Percentiles rank a stretch among this genome's conserved stretches.
Evolutionary conservation across 306 rosid species (phyloP).

Genomic region (Gastrolobium villosum): DNA sequence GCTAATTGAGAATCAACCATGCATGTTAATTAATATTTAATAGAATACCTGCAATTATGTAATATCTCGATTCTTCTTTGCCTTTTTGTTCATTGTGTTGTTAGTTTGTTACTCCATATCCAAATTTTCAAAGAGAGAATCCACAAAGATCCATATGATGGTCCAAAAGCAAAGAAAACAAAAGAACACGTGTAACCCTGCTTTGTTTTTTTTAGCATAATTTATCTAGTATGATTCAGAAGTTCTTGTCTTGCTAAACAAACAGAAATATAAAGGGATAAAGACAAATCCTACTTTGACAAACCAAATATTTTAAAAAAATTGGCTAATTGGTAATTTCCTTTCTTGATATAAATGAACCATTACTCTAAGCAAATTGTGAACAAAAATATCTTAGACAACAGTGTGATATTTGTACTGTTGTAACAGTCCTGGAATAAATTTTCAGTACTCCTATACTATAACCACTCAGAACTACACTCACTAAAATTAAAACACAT

Average conservation of each 20-base stretch:
- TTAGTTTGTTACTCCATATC: not conserved
- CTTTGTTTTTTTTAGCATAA: not conserved
- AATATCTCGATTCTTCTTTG: not conserved
- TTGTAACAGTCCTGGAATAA: not conserved
- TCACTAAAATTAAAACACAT: too few relatives aligned
- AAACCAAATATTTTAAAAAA: constrained; percentile 14
- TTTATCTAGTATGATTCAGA: not conserved
- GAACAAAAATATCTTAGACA: constrained; percentile 21
- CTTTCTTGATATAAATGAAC: not conserved
- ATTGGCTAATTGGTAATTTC: constrained; percentile 6
- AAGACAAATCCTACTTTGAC: not conserved
- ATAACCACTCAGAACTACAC: too few relatives aligned
- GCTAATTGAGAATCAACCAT: constrained; percentile 9
- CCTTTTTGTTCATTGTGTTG: constrained; percentile 13
- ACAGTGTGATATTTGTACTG: not conserved
- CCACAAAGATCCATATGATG: not conserved
- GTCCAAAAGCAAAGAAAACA: not conserved
- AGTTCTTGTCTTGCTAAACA: not conserved
- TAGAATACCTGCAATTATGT: constrained; percentile 2
- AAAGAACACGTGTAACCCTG: not conserved
- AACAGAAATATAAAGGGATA: not conserved
- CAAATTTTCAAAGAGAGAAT: not conserved
- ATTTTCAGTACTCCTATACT: too few relatives aligned
- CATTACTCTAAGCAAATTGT: constrained; percentile 6
- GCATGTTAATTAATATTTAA: not conserved